Evolutionary conservation across 208 protist genomes (phyloP), one percentile per base, ranked within the genome.

Genomic region (Acanthamoeba quina): DNA sequence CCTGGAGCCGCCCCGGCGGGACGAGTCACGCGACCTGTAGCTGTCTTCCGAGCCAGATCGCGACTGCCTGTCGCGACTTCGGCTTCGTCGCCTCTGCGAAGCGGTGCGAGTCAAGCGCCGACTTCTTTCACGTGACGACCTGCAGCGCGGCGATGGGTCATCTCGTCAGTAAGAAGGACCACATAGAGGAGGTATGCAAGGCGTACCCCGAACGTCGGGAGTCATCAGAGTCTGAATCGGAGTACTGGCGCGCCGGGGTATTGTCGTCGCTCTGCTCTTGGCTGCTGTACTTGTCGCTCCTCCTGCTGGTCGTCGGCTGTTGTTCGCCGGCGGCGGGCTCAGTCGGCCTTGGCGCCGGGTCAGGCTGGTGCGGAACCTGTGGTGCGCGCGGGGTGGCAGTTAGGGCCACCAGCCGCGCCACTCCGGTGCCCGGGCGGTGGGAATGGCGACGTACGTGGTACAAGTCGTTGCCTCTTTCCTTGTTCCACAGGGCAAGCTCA

Each of bases 401-500:
- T 60, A 60, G 54, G 19, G 54, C 9, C 44, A 47, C 44, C 44
- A 10, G 44, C 44, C 37, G 44, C 44, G 44, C 1, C 44, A 11
- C 44, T 5, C 2, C 9, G 6, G 0, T 5, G 5, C 2, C 44
- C 9, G 44, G 6, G 9, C 41, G 41, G 41, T 3, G 3, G 37
- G 44, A 5, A 5, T 47, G 44, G 44, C 44, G 44, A 19, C 72
- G 72, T 82, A 82, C 72, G 41, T 52, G 34, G 9, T 52, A 44
- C 10, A 58, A 26, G n/a, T 86, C 78, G 49, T 86, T 86, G 49
- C 78, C 78, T 10, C 31, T 31, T n/a, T 86, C 78, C 41, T 47
- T 56, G 52, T 86, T 86, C 78, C 78, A 86, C 26, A 44, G 15
- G 29, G 34, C 47, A n/a, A 86, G 52, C 78, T 86, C 78, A 19